These are phyloP conservation scores for Venturiaceae sp. DNA, from an alignment of 2,329 filamentous ascomycete genomes.

Conservation along the genomic window DNA sequence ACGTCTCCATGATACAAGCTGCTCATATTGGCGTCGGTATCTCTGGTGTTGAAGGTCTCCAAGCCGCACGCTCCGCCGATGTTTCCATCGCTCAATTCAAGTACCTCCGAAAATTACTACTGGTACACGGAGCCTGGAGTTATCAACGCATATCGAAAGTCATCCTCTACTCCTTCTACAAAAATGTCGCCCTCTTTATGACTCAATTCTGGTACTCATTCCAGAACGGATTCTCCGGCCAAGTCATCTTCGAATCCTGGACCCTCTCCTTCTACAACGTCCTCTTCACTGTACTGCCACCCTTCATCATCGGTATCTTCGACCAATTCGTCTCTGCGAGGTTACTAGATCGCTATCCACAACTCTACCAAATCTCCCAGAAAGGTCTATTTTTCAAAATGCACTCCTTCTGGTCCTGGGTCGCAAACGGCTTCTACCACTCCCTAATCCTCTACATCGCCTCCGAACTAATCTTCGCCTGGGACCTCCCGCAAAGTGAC, in stretches of 20 bases:
- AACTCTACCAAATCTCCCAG: constrained; percentile 88
- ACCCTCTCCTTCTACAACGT: constrained; percentile 99
- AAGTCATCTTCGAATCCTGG: constrained; percentile 99
- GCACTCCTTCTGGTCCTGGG: constrained; percentile 88
- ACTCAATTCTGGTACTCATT: constrained; percentile 99
- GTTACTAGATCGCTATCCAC: constrained; percentile 87
- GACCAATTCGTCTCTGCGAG: constrained; percentile 96
- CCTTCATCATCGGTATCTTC: constrained; percentile 88
- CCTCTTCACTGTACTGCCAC: constrained; percentile 89
- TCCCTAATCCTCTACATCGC: constrained; percentile 87
- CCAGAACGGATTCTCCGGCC: constrained; percentile 94
- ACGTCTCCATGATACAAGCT: constrained; percentile 99
- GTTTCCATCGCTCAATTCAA: constrained; percentile 94
- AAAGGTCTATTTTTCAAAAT: constrained; percentile 89
- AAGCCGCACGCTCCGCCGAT: constrained; percentile 91
- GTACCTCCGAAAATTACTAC: constrained; percentile 82
- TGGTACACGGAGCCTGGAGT: constrained; percentile 95
- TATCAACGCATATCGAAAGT: constrained; percentile 96
- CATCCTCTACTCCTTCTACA: constrained; percentile 98
- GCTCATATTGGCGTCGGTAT: constrained; percentile 97
- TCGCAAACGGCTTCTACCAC: constrained; percentile 90
- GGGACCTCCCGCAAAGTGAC: constrained; percentile 68
- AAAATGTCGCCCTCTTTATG: constrained; percentile 98
- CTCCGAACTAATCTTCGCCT: constrained; percentile 69
- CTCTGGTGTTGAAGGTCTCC: constrained; percentile 91